Base-by-base conservation (phyloP, 495 filamentous ascomycete species). In the Penicillium parvum region DNA sequence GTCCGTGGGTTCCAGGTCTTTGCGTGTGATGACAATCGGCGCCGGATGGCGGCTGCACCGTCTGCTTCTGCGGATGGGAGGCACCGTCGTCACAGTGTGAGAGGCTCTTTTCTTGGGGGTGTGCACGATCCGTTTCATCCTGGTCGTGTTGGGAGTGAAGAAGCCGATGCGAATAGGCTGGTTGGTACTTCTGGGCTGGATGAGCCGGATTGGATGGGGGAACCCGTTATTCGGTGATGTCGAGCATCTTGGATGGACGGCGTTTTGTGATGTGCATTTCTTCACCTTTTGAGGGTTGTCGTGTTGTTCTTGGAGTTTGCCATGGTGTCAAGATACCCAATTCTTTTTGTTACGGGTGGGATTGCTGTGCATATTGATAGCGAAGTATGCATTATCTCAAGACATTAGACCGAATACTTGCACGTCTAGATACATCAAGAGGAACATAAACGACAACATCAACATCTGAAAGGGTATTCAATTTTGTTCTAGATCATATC, bases 1-100 rank as follows among this genome's bases (percentile, higher is more conserved):
- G 81, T 98, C 28, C 82, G 92, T 26, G 91, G 88, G 0, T 75
- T 98, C 60, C 90, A 96, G 73, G 80, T 98, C 18, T 98, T 88
- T 60, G 86, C 87, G 4, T 65, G 74, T 29, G 90, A 96, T 49
- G 75, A 78, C 32, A 62, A 51, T 23, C 58, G 63, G 0, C 54
- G 60, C 0, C 58, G 60, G 1, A 41, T 61, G 22, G 61, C 45
- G 11, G 57, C 52, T 50, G 69, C 60, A 11, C 61, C 65, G 11
- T 65, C 66, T 45, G 67, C 67, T 29, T 66, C 65, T 22, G 63
- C 63, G 18, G 63, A 63, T 57, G 60, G 43, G 3, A 50, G 60
- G 18, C 44, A 54, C 18, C 49, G 65, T 19, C 52, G 59, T 12
- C 60, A 61, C 15, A 64, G 55, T 48, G 47, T 37, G 3, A 52